Conservation (phyloP, 768 basidiomycete species). For the Leucogyrophana mollusca region DNA sequence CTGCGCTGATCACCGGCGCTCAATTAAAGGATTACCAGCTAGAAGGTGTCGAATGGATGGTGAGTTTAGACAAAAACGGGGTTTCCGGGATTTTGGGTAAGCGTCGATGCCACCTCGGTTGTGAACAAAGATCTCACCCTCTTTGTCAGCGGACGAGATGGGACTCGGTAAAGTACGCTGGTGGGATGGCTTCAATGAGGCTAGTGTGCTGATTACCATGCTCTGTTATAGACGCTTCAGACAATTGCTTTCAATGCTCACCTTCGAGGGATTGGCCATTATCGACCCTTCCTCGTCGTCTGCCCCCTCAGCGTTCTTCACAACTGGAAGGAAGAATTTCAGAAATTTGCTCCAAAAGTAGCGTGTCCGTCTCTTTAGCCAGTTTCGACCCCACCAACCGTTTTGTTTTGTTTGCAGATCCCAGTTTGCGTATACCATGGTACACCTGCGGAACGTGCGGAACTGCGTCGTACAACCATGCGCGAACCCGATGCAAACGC, state of each 20-base stretch:
- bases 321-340: constrained; percentile 87
- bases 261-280: constrained; percentile 70
- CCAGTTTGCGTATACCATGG: constrained; percentile 93
- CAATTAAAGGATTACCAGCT: constrained; percentile 89
- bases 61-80: constrained; percentile 80
- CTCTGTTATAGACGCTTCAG: constrained; percentile 74
- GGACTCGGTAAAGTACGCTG: constrained; percentile 77
- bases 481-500: constrained; percentile 23
- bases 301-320: constrained; percentile 92
- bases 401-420: constrained; percentile 48
- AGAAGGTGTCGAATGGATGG: constrained; percentile 95
- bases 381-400: not conserved
- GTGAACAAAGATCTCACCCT: constrained; percentile 1
- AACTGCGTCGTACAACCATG: constrained; percentile 68
- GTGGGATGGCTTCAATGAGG: too few relatives aligned
- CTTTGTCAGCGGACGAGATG: constrained; percentile 85
- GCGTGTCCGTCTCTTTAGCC: constrained; percentile 16
- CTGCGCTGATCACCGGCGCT: constrained; percentile 78
- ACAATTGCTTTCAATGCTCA: constrained; percentile 93
- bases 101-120: constrained; percentile 21
- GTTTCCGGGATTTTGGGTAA: constrained; percentile 77
- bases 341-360: constrained; percentile 78
- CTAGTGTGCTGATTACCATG: constrained; percentile 6
- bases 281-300: constrained; percentile 81
- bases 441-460: constrained; percentile 73